Evolutionary conservation across 768 basidiomycete species (phyloP).

Genomic region (Hemileccinum impolitum): DNA sequence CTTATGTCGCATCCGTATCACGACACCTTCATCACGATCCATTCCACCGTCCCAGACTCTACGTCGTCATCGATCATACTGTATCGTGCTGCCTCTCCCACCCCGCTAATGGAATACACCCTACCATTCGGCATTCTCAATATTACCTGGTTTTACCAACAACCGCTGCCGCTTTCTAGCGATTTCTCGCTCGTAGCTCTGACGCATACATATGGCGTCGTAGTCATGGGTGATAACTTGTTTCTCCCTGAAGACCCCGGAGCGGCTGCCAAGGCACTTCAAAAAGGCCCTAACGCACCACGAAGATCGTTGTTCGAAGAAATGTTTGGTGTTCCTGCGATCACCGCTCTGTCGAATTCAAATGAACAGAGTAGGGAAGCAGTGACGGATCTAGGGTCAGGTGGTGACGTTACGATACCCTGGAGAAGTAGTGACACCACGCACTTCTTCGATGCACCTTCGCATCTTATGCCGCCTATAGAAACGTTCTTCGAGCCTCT

Average conservation of each 20-base stretch:
- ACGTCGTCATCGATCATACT: conserved; percentile 42
- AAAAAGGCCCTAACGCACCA: conserved; percentile 29
- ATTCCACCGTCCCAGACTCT: conserved; percentile 31
- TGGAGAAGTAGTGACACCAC: conserved; percentile 43
- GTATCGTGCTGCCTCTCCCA: conserved; percentile 45
- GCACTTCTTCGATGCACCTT: conserved; percentile 61
- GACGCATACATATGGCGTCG: conserved; percentile 60
- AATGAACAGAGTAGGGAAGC: conserved; percentile 16
- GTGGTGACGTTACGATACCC: conserved; percentile 19
- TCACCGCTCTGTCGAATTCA: conserved; percentile 35
- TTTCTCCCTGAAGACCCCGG: conserved; percentile 41
- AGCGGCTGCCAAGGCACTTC: conserved; percentile 37
- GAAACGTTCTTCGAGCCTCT: conserved; percentile 67
- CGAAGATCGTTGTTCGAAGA: conserved; percentile 78
- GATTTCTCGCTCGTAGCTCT: conserved; percentile 66
- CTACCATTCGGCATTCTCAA: conserved; percentile 66
- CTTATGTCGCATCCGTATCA: conserved; percentile 55
- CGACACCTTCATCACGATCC: conserved; percentile 59
- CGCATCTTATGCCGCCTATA: conserved; percentile 75
- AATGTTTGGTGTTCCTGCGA: conserved; percentile 81
- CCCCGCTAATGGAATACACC: conserved; percentile 39
- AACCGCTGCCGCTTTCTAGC: conserved; percentile 30
- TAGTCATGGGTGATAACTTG: conserved; percentile 64
- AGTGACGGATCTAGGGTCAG: conserved; percentile 11
- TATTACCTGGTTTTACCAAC: conserved; percentile 37